Conservation (phyloP, 768 basidiomycete genomes). For the Hericium coralloides region DNA sequence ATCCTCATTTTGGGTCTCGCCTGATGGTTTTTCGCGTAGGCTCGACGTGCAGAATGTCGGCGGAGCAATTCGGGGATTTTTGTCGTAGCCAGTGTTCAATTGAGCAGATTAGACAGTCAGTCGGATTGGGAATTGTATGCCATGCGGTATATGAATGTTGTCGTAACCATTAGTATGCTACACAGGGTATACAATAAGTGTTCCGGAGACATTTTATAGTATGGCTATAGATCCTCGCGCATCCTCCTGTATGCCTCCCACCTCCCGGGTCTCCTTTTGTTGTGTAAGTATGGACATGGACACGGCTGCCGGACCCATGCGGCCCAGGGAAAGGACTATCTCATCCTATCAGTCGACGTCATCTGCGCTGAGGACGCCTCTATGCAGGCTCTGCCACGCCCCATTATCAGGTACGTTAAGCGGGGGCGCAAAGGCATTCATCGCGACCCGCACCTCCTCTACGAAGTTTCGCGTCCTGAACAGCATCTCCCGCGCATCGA, state of each 20-base stretch:
- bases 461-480: slow-evolving; percentile 4
- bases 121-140: not conserved
- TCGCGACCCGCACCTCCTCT: slow-evolving; percentile 8
- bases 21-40: not conserved
- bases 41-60: slow-evolving; percentile 87
- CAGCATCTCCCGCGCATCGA: slow-evolving; percentile 1
- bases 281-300: no score
- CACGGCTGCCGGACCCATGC: no score
- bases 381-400: not conserved
- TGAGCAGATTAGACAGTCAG: not conserved
- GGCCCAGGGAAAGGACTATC: no score
- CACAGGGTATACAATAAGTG: not conserved
- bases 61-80: slow-evolving; percentile 84
- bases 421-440: slow-evolving; percentile 4
- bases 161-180: not conserved
- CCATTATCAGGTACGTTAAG: not conserved
- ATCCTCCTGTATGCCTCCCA: not conserved
- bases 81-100: slow-evolving; percentile 33
- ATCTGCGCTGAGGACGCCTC: not conserved
- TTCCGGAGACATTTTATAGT: not conserved
- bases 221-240: not conserved
- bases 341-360: not conserved
- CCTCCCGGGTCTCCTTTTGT: no score
- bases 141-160: not conserved
- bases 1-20: not conserved